A percentile compares a stretch with the other conserved stretches of the same genome.
Conservation (phyloP, 108 stramenopile genomes). For the Pseudonitzschia delicatissima region DNA sequence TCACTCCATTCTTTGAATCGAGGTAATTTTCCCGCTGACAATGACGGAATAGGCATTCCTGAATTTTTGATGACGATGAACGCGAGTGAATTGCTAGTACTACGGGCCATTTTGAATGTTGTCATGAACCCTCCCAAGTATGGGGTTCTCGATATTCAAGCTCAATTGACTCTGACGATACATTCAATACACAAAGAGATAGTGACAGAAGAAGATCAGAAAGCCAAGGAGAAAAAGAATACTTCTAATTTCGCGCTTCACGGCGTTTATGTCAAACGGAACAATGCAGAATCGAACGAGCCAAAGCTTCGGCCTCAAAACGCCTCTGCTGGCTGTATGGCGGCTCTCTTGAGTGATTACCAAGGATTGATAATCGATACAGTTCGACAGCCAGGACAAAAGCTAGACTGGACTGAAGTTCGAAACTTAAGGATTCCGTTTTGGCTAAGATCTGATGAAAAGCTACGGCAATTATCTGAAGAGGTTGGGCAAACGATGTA, state of each 20-base stretch:
- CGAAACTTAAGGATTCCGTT: slow-evolving; percentile 63
- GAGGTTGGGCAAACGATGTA: slow-evolving; percentile 78
- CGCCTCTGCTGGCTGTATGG: slow-evolving; percentile 64
- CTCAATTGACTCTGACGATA: slow-evolving; percentile 45
- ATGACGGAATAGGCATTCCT: slow-evolving; percentile 6
- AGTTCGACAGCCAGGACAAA: slow-evolving; percentile 44
- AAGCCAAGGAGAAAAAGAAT: background rate
- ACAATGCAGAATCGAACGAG: slow-evolving; percentile 23
- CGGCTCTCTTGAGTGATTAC: slow-evolving; percentile 66
- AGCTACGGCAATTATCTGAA: slow-evolving; percentile 58
- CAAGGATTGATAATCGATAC: slow-evolving; percentile 56
- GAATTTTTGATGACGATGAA: slow-evolving; percentile 24
- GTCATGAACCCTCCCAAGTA: slow-evolving; percentile 50
- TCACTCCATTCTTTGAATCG: too few species aligned
- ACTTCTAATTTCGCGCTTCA: slow-evolving; percentile 7
- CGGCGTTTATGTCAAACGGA: slow-evolving; percentile 6
- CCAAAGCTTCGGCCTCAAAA: slow-evolving; percentile 30
- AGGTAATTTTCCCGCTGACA: too few species aligned
- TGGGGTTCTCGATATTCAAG: slow-evolving; percentile 45
- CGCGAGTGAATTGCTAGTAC: slow-evolving; percentile 47
- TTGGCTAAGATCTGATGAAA: slow-evolving; percentile 79
- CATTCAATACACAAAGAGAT: slow-evolving; percentile 37
- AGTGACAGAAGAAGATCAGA: slow-evolving; percentile 16
- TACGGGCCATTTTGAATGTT: slow-evolving; percentile 66
- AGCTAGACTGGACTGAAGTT: slow-evolving; percentile 66